A percentile compares a stretch with the other conserved stretches of the same genome.
Conservation (phyloP, 1,284 basidiomycete species). For the Rhodotorula sp. region DNA sequence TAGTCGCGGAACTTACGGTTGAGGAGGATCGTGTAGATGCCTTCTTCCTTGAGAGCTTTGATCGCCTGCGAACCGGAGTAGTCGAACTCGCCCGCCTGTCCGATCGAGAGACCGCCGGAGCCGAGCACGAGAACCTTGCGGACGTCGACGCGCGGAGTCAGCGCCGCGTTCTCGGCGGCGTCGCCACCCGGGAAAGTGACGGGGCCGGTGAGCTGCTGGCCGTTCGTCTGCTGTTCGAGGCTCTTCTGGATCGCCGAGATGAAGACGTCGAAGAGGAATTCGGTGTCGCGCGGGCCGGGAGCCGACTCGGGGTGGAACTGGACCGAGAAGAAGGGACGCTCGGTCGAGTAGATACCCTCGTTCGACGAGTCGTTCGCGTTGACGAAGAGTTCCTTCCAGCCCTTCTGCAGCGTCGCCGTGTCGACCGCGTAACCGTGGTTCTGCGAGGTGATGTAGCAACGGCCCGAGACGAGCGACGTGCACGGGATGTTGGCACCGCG, state of each 20-base stretch:
- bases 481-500: slow-evolving; percentile 99
- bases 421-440: slow-evolving; percentile 99
- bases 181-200: slow-evolving; percentile 84
- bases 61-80: slow-evolving; percentile 99
- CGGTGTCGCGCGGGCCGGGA: slow-evolving; percentile 97
- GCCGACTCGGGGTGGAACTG: slow-evolving; percentile 99
- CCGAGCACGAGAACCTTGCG: slow-evolving; percentile 95
- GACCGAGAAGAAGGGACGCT: slow-evolving; percentile 92
- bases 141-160: slow-evolving; percentile 70
- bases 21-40: slow-evolving; percentile 96
- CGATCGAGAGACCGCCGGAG: slow-evolving; percentile 96
- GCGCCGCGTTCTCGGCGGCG: slow-evolving; percentile 76
- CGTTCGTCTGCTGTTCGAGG: slow-evolving; percentile 61
- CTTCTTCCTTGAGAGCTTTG: slow-evolving; percentile 97
- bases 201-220: slow-evolving; percentile 57
- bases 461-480: slow-evolving; percentile 85
- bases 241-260: slow-evolving; percentile 66
- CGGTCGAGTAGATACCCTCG: slow-evolving; percentile 92
- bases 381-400: slow-evolving; percentile 91
- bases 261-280: slow-evolving; percentile 98
- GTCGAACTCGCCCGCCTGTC: slow-evolving; percentile 98
- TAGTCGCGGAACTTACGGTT: slow-evolving; percentile 57
- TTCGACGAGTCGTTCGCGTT: slow-evolving; percentile 98
- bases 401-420: slow-evolving; percentile 68
- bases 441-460: slow-evolving; percentile 98